Conservation (phyloP, 345 rosid species). For the rapeseed (Brassica napus) region Da-Ae NC_063434.1:13942001-13942500, state of each 20-base stretch:
- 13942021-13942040: too few species aligned
- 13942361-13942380: neutral
- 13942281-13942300: neutral
- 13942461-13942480: neutral
- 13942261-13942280: neutral
- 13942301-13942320: neutral
- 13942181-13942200: neutral
- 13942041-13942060: too few species aligned
- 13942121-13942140: too few species aligned
- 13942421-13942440: neutral
- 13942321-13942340: neutral
- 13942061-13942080: too few species aligned
- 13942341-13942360: neutral
- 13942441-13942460: neutral
- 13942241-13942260: neutral
- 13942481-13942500: neutral
- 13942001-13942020: too few species aligned
- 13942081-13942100: too few species aligned
- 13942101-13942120: too few species aligned
- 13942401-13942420: too few species aligned
- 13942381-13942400: neutral
- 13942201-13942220: conserved; percentile 8
- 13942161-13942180: neutral
- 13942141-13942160: neutral
- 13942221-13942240: neutral